Base-by-base conservation (phyloP, 108 stramenopile genomes). In the Chaetoceros muelleri region DNA sequence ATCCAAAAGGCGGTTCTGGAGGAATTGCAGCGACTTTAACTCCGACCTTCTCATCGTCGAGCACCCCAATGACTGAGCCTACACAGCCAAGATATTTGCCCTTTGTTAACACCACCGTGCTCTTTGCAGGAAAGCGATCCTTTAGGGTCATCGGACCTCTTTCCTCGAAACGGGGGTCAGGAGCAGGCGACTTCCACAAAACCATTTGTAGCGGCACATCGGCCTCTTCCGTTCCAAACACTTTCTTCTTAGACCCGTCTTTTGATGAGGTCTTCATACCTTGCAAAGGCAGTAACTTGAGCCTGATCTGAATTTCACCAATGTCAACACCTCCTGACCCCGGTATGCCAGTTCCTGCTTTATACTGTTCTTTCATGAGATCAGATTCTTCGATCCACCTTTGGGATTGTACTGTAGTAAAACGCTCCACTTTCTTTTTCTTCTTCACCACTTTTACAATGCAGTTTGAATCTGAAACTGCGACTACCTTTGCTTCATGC, bases 401-500 rank as follows among this genome's bases (percentile, higher is more conserved):
- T 40, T 85, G 76, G 20, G 52, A 61, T 44, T 75, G 63, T 24
- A 28, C 48, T 48, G 72, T 58, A 45, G 59, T 72, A 40, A 70
- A 73, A 1, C 44, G 57, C 50, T 77, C 78, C 0, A 68, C 55
- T 60, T 74, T 67, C 21, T 65, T 64, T 60, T 79, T 78, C 10
- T 61, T 55, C 22, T 83, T 71, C n/a, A 63, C 44, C 29, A 81
- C 46, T 2, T 80, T 70, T 48, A 89, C 78, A 63, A 87, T 84
- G 51, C 69, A 71, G 21, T 45, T 67, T 10, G 60, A 62, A 72
- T 94, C 87, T 10, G 85, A 83, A 31, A 98, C 73, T 3, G 87
- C 95, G 45, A 90, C 81, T 26, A 95, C 85, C 63, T 83, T 89
- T 5, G 87, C 95, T 77, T 96, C 95, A 64, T 96, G 95, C 94